phyloP scores from a whole-genome alignment of 2,329 filamentous ascomycete species.

The Xylaria polymorpha region DNA sequence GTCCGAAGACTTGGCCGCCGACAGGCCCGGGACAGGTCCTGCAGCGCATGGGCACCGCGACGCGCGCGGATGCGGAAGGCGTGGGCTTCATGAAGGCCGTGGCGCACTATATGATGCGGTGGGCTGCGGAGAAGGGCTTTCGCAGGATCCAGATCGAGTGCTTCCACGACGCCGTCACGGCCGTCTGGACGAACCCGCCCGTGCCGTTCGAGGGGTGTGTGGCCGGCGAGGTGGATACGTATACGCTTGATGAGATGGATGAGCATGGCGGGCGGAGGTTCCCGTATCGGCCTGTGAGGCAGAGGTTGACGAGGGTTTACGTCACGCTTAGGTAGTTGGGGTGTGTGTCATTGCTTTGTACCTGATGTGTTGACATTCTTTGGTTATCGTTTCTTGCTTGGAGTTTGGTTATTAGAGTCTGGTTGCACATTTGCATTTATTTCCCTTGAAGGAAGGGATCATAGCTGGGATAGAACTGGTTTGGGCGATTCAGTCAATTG shows the following conservation, averaged over 20 bases:
- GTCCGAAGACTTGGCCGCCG: neutral
- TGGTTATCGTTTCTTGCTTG: neutral
- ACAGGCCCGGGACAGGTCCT: conserved; percentile 30
- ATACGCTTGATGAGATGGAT: conserved; percentile 24
- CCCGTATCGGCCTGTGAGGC: conserved; percentile 27
- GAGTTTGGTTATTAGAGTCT: neutral
- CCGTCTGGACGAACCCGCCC: conserved; percentile 35
- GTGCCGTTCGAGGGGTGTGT: conserved; percentile 28
- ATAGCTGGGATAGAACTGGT: neutral
- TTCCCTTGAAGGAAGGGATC: neutral
- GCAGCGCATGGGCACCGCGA: conserved; percentile 36
- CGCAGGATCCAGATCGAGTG: conserved; percentile 32
- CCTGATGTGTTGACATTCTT: neutral
- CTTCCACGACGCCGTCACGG: conserved; percentile 36
- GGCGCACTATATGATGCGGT: conserved; percentile 34
- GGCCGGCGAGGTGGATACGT: conserved; percentile 28
- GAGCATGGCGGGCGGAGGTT: conserved; percentile 21
- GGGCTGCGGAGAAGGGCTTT: conserved; percentile 30
- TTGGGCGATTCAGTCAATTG: neutral
- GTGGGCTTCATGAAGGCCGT: conserved; percentile 31
- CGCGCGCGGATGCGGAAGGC: conserved; percentile 28
- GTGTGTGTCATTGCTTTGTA: neutral
- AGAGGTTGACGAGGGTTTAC: conserved; percentile 31
- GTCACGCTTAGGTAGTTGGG: conserved; percentile 26
- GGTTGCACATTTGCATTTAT: neutral